A percentile compares a stretch with the other conserved stretches of the same genome.
Conservation (phyloP, 768 basidiomycete genomes). For the Amanita molliuscula region DNA sequence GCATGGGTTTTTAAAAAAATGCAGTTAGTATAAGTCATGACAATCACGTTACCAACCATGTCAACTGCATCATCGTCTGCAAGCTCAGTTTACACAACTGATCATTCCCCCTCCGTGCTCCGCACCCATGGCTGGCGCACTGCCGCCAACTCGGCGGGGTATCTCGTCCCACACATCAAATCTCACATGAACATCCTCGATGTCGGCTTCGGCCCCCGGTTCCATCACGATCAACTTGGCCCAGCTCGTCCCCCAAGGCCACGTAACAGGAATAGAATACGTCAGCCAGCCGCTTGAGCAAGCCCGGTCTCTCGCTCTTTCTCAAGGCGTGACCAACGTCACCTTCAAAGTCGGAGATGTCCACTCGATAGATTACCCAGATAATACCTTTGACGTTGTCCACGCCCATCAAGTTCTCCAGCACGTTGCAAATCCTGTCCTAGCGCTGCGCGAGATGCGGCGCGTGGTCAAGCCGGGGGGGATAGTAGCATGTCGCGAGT, state of each 20-base stretch:
- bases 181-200: slow-evolving; percentile 29
- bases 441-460: slow-evolving; percentile 34
- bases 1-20: no score
- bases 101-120: not conserved
- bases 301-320: slow-evolving; percentile 20
- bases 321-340: slow-evolving; percentile 24
- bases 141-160: not conserved
- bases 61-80: not conserved
- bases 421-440: slow-evolving; percentile 31
- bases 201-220: slow-evolving; percentile 42
- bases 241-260: slow-evolving; percentile 24
- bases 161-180: not conserved
- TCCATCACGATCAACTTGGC: slow-evolving; percentile 38
- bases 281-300: slow-evolving; percentile 21
- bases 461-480: slow-evolving; percentile 36
- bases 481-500: slow-evolving; percentile 33
- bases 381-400: slow-evolving; percentile 37
- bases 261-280: slow-evolving; percentile 33
- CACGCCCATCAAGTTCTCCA: slow-evolving; percentile 42
- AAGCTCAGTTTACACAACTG: not conserved
- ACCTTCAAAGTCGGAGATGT: slow-evolving; percentile 29
- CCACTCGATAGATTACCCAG: slow-evolving; percentile 23
- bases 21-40: no score
- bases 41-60: not conserved
- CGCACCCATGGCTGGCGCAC: not conserved